Percentiles rank a stretch among this genome's conserved stretches.
Evolutionary conservation across 2,329 filamentous ascomycete species (phyloP).

Genomic region (Colletotrichum shisoi): DNA sequence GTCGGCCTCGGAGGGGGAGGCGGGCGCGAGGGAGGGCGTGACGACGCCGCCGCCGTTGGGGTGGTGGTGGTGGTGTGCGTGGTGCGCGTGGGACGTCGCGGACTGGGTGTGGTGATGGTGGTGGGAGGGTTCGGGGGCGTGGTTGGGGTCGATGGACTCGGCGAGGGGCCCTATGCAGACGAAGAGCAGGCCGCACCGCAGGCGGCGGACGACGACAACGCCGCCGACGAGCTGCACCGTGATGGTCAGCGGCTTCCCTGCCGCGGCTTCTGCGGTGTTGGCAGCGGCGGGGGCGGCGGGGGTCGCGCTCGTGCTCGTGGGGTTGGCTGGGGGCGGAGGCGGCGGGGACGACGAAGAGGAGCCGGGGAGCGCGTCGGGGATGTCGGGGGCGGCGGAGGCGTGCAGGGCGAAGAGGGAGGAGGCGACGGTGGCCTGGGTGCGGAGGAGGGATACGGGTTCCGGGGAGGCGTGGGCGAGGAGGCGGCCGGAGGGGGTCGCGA

Average conservation of each 20-base stretch:
- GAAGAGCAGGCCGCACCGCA: conserved; percentile 68
- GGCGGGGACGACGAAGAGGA: conserved; percentile 43
- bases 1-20: conserved; percentile 55
- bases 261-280: background rate
- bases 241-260: conserved; percentile 54
- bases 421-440: conserved; percentile 70
- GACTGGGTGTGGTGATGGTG: conserved; percentile 29
- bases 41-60: conserved; percentile 45
- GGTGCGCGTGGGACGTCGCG: conserved; percentile 13
- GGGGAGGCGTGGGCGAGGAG: conserved; percentile 68
- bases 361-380: conserved; percentile 54
- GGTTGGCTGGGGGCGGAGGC: conserved; percentile 37
- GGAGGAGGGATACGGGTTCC: conserved; percentile 62
- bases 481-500: conserved; percentile 68
- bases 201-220: conserved; percentile 65
- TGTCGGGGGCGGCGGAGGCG: conserved; percentile 53
- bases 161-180: conserved; percentile 64
- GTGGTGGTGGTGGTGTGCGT: conserved; percentile 22
- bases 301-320: conserved; percentile 14
- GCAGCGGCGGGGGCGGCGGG: conserved; percentile 21
- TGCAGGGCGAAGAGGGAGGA: conserved; percentile 69
- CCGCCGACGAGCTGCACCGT: conserved; percentile 67
- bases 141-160: conserved; percentile 40
- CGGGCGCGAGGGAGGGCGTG: conserved; percentile 42
- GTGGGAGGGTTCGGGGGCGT: conserved; percentile 36